These are phyloP conservation scores for Myriangium duriaei DNA, from an alignment of 2,329 filamentous ascomycete species.

Conservation along the genomic window DNA sequence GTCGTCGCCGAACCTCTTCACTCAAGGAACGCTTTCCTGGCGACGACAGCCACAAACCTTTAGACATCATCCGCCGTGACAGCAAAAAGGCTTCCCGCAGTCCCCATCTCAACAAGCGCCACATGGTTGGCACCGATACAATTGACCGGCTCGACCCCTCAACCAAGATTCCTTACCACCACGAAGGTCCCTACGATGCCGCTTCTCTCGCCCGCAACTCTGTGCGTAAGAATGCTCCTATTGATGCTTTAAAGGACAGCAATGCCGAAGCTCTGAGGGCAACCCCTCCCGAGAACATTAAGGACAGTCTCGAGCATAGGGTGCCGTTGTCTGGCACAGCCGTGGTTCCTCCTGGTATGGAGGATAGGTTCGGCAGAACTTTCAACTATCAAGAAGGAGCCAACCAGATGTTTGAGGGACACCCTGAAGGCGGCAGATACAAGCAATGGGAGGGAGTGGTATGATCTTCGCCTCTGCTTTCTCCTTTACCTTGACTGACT, in stretches of 20 bases:
- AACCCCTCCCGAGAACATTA: conserved; percentile 65
- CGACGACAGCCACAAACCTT: conserved; percentile 52
- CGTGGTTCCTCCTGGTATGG: conserved; percentile 57
- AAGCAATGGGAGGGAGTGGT: conserved; percentile 63
- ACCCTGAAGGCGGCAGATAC: conserved; percentile 60
- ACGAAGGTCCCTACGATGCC: conserved; percentile 83
- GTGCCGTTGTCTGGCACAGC: conserved; percentile 73
- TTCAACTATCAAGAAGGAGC: conserved; percentile 78
- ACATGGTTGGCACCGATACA: conserved; percentile 56
- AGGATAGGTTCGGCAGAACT: conserved; percentile 53
- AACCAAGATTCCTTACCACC: conserved; percentile 60
- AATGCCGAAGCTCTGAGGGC: conserved; percentile 69
- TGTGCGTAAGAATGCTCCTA: conserved; percentile 49
- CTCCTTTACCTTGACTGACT: too few species aligned
- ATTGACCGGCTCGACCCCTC: conserved; percentile 69
- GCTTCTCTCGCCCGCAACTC: conserved; percentile 62
- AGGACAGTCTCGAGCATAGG: conserved; percentile 59
- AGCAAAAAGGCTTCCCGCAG: conserved; percentile 52
- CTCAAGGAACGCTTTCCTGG: conserved; percentile 49
- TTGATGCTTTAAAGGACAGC: conserved; percentile 61
- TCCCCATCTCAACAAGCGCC: conserved; percentile 52
- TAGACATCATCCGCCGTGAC: conserved; percentile 54
- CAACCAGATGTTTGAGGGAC: conserved; percentile 66
- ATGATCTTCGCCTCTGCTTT: conserved; percentile 29
- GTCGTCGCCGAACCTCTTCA: conserved; percentile 37